Evolutionary conservation across 2,329 filamentous ascomycete genomes (phyloP), one percentile per base, ranked within the genome.

Genomic region (Lecanicillium sp.): DNA sequence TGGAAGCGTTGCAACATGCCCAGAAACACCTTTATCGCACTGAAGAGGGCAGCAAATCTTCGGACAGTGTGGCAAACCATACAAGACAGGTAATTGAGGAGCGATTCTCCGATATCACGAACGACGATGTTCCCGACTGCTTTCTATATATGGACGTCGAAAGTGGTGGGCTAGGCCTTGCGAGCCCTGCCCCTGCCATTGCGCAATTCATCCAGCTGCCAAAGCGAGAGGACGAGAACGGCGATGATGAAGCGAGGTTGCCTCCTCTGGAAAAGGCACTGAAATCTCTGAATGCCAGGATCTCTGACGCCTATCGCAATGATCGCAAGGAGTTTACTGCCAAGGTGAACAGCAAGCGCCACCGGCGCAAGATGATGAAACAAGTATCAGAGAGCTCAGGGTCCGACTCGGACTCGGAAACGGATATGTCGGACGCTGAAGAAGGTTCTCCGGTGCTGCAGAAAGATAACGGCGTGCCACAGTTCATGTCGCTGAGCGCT

Each of bases 11-110:
- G 2, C 43, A 38, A n/a, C 24, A 51, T 24, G 44, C 44, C 3
- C 49, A 48, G 8, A n/a, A 24, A 4, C 23, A 42, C 14, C 39
- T 51, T 6, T 51, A 47, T n/a, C 21, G 38, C 15, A 23, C 26
- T 19, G 39, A 43, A 10, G 29, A 23, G 15, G 32, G 15, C 12
- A 20, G 29, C 6, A 3, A 23, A 10, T 17, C 41, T 49, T 78
- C 74, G 52, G 73, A 80, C 52, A 72, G 61, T 14, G 8, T 70
- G 69, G 3, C 65, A 69, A 37, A 67, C 73, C 54, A 67, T 78
- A 10, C 59, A 19, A 73, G 75, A 47, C 60, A 64, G 3, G 66
- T 68, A 10, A 74, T 83, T 24, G 56, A 67, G 15, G 57, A 72
- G 6, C 69, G 73, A 1, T 83, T 83, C 55, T 61, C 63, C 2